phyloP scores from a whole-genome alignment of 2,329 filamentous ascomycete genomes.

The Fusarium mundagurra region DNA sequence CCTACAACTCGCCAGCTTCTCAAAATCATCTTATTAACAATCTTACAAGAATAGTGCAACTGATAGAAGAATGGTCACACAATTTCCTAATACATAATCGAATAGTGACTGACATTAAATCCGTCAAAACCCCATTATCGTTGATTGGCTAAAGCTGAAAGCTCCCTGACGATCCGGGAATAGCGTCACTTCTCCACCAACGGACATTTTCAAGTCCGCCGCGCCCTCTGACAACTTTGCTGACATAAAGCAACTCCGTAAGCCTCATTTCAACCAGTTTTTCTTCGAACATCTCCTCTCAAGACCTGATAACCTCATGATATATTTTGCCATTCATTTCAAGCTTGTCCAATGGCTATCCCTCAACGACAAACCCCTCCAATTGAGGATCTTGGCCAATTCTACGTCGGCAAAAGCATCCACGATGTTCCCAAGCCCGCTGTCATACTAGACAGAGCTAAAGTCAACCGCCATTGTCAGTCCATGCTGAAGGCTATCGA shows the following conservation, averaged over 20 bases:
- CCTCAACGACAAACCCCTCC: slow-evolving; percentile 34
- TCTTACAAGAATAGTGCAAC: no score
- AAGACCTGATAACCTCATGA: accelerated
- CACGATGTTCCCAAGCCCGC: slow-evolving; percentile 62
- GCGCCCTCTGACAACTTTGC: slow-evolving; percentile 1
- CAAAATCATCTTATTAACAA: no score
- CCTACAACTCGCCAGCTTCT: no score
- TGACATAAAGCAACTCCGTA: background rate
- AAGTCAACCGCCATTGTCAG: slow-evolving; percentile 64
- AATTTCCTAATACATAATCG: no score
- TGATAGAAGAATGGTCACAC: no score
- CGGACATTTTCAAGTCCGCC: background rate
- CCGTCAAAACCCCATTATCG: no score
- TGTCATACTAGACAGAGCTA: slow-evolving; percentile 63
- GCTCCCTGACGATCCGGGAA: background rate
- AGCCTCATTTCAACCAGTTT: accelerated
- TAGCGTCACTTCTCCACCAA: background rate
- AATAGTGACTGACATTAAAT: no score
- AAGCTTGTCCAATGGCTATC: slow-evolving; percentile 14
- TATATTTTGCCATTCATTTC: no score
- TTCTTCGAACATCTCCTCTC: accelerated
- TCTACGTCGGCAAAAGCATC: slow-evolving; percentile 43
- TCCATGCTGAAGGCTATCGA: slow-evolving; percentile 63
- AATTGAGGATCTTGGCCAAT: slow-evolving; percentile 25
- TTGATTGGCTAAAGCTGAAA: no score